Conservation (phyloP, 805 yeast genomes). For the Hanseniaspora thailandica region DNA sequence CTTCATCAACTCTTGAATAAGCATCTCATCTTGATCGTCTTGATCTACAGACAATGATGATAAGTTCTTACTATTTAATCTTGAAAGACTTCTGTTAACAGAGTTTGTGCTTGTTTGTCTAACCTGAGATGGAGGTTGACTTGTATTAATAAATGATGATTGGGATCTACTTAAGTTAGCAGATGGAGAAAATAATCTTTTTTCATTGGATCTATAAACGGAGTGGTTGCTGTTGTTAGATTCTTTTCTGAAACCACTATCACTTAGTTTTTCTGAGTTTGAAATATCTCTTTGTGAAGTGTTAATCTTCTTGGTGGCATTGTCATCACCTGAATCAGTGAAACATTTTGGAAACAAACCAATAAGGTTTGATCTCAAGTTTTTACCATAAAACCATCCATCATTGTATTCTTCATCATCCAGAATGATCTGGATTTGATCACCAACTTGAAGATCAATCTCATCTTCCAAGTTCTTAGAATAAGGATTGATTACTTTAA, state of each 20-base stretch:
- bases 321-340: slow-evolving; percentile 34
- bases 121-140: neutral
- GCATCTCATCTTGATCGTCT: slow-evolving; percentile 13
- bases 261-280: neutral
- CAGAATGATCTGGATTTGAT: slow-evolving; percentile 74
- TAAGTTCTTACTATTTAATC: neutral
- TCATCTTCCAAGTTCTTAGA: slow-evolving; percentile 83
- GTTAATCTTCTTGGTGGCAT: neutral
- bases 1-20: slow-evolving; percentile 4
- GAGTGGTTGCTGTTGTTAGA: neutral
- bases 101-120: neutral
- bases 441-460: slow-evolving; percentile 66
- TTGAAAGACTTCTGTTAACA: neutral
- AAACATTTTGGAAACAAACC: slow-evolving; percentile 88
- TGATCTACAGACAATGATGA: slow-evolving; percentile 1
- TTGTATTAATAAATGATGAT: neutral
- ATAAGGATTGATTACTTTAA: slow-evolving; percentile 73
- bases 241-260: neutral
- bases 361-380: slow-evolving; percentile 55
- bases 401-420: slow-evolving; percentile 91
- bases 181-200: neutral
- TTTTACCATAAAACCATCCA: slow-evolving; percentile 95
- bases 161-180: neutral
- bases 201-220: neutral
- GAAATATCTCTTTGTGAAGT: neutral